Conservation (phyloP, 805 yeast genomes). For the Metschnikowia dekortorum region DNA sequence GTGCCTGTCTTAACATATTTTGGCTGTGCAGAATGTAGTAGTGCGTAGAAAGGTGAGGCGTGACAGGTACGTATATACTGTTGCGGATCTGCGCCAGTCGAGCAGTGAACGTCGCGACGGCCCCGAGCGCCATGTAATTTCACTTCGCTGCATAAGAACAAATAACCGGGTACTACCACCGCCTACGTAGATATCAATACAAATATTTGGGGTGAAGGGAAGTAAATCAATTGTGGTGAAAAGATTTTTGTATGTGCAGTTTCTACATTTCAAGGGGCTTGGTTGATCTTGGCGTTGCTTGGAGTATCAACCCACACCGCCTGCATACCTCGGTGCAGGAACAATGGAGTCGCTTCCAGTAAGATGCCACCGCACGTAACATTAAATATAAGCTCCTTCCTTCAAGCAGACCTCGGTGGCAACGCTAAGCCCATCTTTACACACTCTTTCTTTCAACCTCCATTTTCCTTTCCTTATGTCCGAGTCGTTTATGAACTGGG, state of each 20-base stretch:
- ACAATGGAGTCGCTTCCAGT: constrained; percentile 1
- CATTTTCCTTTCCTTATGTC: not conserved
- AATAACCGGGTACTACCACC: not conserved
- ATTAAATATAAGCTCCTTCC: not conserved
- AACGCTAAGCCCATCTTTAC: not conserved
- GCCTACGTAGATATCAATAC: too few species aligned
- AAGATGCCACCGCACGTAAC: constrained; percentile 1
- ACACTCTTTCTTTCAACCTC: not conserved
- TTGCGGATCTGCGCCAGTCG: constrained; percentile 1
- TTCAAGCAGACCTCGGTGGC: not conserved
- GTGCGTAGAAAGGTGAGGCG: constrained; percentile 3
- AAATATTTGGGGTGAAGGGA: too few species aligned
- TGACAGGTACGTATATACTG: constrained; percentile 2
- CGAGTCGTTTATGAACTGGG: constrained; percentile 42
- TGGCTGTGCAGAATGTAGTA: constrained; percentile 8
- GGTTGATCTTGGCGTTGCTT: not conserved
- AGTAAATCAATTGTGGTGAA: too few species aligned
- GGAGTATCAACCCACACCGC: not conserved
- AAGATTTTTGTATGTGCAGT: too few species aligned
- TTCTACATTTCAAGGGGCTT: too few species aligned
- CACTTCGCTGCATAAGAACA: not conserved
- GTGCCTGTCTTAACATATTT: constrained; percentile 9
- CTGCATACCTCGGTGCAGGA: constrained; percentile 3
- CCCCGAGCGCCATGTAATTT: not conserved
- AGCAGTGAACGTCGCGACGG: not conserved